phyloP scores from a whole-genome alignment of 2,329 filamentous ascomycete genomes.

The Colletotrichum cuscutae region DNA sequence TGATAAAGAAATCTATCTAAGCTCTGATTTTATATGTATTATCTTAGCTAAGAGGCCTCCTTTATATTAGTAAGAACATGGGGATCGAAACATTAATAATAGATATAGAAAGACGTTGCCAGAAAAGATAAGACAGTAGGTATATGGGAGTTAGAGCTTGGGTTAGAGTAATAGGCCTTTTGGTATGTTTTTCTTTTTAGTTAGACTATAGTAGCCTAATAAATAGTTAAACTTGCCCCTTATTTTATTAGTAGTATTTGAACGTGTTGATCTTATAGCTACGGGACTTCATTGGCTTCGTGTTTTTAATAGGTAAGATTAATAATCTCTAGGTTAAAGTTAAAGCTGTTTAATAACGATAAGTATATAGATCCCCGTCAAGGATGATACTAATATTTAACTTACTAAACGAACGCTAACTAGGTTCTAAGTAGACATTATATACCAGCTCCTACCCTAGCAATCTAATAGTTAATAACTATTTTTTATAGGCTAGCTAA shows the following conservation, averaged over 20 bases:
- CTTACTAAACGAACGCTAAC: neutral
- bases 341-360: neutral
- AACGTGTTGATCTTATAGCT: neutral
- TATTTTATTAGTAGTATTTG: neutral
- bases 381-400: neutral
- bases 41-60: neutral
- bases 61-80: neutral
- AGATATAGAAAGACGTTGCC: neutral
- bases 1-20: neutral
- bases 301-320: neutral
- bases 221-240: neutral
- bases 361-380: neutral
- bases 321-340: neutral
- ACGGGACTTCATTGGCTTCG: neutral
- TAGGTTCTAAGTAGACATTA: neutral
- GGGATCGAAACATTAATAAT: neutral
- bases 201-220: neutral
- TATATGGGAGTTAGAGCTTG: neutral
- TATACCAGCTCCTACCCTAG: neutral
- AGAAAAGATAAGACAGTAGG: neutral
- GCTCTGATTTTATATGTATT: neutral
- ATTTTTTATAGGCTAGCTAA: too few relatives aligned
- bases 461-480: too few relatives aligned
- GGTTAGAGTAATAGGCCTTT: neutral
- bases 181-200: neutral